Base-by-base conservation (phyloP, 2,329 filamentous ascomycete genomes). In the Cladorrhinum sp. region DNA sequence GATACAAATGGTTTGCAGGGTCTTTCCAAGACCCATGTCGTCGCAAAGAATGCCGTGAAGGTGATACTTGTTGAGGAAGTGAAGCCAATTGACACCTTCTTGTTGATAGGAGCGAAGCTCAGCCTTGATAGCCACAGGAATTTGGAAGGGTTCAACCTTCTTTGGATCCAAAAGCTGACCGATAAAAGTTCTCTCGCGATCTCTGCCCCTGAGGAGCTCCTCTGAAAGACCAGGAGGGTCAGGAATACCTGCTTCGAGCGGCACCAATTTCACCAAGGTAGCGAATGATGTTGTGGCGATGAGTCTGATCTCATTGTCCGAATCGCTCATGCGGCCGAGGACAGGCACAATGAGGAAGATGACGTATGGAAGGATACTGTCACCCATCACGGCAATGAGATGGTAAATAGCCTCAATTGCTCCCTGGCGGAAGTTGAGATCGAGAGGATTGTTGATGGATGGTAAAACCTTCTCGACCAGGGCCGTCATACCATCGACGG, bases 301-400 rank as follows among this genome's bases (percentile, higher is more conserved):
- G 6, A 98, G 83, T 58, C 95, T 89, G 58, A 99, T 90, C 72
- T 98, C 95, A 65, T 96, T 94, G 72, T 99, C 94, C 0, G 94
- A 96, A 73, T 99, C 95, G 72, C 95, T 98, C 95, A 99, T 99
- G 50, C 95, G 88, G 58, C 95, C 95, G 55, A 99, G 83, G 3
- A 99, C 95, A 14, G 95, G 95, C 12, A 98, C 96, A 62, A 99
- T 96, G 66, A 99, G 85, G 85, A 99, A 99, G 70, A 99, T 97
- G 65, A 99, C 95, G 71, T 99, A 99, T 2, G 96, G 95, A 28
- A 99, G 77, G 60, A 99, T 99, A 39, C 86, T 85, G 72, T 98
- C 95, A 64, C 96, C 95, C 95, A 99, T 99, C 56, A 97, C 93
- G 62, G 96, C 91, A 65, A 99, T 99, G 62, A 99, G 80, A 75